Percentiles rank a stretch among this genome's conserved stretches.
phyloP scores from a whole-genome alignment of 1,139 yeast species.

The Saccharomycopsis crataegensis region DNA sequence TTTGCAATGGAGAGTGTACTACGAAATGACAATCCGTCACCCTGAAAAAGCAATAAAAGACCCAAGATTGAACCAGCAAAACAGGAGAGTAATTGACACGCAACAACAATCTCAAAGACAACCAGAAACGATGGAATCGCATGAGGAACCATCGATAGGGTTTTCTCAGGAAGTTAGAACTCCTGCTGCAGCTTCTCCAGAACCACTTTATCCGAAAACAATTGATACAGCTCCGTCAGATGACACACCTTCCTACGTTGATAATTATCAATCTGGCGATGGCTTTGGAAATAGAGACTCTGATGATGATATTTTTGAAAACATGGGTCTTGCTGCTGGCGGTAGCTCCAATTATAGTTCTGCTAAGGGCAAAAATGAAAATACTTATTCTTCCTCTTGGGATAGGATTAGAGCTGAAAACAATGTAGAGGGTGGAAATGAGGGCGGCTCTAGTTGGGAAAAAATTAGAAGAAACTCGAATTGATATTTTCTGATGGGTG shows the following conservation, averaged over 20 bases:
- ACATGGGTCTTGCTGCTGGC: slow-evolving; percentile 6
- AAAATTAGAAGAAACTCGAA: neutral
- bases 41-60: slow-evolving; percentile 9
- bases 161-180: neutral
- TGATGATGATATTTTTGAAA: slow-evolving; percentile 5
- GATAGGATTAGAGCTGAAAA: slow-evolving; percentile 14
- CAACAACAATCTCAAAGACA: neutral
- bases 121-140: neutral
- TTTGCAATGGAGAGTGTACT: slow-evolving; percentile 9
- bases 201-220: neutral
- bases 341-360: neutral
- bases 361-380: neutral
- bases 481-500: too few species aligned
- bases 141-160: neutral
- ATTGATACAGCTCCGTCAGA: neutral
- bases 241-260: neutral
- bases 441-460: neutral
- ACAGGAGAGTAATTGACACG: neutral
- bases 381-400: slow-evolving; percentile 11
- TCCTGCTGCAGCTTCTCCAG: neutral
- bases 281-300: neutral
- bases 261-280: neutral
- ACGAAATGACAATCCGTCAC: slow-evolving; percentile 6
- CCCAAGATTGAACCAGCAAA: slow-evolving; percentile 7
- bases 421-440: neutral